phyloP scores from a whole-genome alignment of 1,284 basidiomycete genomes.

The Jaminaea rosea region DNA sequence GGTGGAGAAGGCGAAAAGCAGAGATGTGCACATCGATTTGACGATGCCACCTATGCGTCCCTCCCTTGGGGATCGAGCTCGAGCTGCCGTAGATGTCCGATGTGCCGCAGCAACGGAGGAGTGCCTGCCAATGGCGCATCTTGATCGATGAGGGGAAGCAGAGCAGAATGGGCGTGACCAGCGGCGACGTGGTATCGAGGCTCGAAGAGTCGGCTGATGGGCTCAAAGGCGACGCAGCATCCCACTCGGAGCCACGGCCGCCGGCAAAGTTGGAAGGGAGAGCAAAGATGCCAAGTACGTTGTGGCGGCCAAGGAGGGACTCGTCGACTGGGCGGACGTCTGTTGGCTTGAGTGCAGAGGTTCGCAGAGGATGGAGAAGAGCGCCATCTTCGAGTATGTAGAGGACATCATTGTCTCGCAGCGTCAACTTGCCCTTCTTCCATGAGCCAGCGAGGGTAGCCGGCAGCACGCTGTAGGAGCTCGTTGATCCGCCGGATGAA shows the following conservation, averaged over 20 bases:
- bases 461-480: no score
- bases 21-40: conserved; percentile 33
- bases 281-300: conserved; percentile 27
- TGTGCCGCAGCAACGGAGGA: conserved; percentile 18
- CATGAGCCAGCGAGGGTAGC: no score
- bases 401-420: conserved; percentile 25
- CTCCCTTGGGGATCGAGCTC: conserved; percentile 10
- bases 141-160: conserved; percentile 17
- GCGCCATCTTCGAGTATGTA: conserved; percentile 24
- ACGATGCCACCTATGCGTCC: conserved; percentile 27
- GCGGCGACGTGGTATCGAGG: no score
- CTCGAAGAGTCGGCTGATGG: no score
- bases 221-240: no score
- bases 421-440: conserved; percentile 19
- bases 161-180: conserved; percentile 26
- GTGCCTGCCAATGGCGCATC: conserved; percentile 13
- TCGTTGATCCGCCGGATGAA: no score
- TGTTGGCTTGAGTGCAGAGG: conserved; percentile 13
- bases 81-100: conserved; percentile 29
- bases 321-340: conserved; percentile 29
- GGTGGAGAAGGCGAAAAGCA: conserved; percentile 9
- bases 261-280: conserved; percentile 9
- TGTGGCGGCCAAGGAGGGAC: conserved; percentile 22
- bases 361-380: conserved; percentile 23
- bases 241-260: no score